These are phyloP conservation scores for Cucumis cinereus DNA, from an alignment of 306 rosid species.

Conservation along the genomic window DNA sequence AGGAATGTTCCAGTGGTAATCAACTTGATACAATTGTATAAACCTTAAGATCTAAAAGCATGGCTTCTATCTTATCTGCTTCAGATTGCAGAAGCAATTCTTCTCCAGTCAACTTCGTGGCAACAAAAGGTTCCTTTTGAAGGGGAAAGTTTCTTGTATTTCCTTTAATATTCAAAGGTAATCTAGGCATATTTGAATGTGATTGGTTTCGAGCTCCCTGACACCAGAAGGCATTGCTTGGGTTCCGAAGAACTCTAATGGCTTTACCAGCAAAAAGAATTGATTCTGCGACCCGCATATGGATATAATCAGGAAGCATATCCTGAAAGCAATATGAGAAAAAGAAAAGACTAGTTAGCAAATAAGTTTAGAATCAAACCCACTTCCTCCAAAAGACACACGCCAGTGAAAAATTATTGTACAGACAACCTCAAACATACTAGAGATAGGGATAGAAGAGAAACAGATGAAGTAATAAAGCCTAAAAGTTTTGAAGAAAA, in stretches of 20 bases:
- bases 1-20: background rate
- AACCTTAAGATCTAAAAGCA: conserved; percentile 86
- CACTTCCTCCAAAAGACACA: background rate
- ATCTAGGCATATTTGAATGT: conserved; percentile 57
- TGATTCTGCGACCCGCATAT: conserved; percentile 86
- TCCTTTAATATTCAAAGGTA: conserved; percentile 57
- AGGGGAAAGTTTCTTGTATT: conserved; percentile 45
- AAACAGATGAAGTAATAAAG: too few species aligned
- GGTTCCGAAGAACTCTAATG: conserved; percentile 78
- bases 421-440: too few species aligned
- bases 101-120: conserved; percentile 48
- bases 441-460: too few species aligned
- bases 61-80: conserved; percentile 89
- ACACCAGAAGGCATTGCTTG: conserved; percentile 62
- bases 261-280: conserved; percentile 96
- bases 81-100: conserved; percentile 87
- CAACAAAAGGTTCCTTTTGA: conserved; percentile 44
- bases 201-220: conserved; percentile 39
- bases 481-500: too few species aligned
- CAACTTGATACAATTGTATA: background rate
- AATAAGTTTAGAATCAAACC: background rate
- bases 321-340: conserved; percentile 32
- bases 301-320: conserved; percentile 89
- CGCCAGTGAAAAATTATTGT: background rate
- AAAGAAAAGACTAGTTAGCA: background rate